Evolutionary conservation across 768 basidiomycete species (phyloP), one percentile per base, ranked within the genome.

Genomic region (Lentinus brumalis): DNA sequence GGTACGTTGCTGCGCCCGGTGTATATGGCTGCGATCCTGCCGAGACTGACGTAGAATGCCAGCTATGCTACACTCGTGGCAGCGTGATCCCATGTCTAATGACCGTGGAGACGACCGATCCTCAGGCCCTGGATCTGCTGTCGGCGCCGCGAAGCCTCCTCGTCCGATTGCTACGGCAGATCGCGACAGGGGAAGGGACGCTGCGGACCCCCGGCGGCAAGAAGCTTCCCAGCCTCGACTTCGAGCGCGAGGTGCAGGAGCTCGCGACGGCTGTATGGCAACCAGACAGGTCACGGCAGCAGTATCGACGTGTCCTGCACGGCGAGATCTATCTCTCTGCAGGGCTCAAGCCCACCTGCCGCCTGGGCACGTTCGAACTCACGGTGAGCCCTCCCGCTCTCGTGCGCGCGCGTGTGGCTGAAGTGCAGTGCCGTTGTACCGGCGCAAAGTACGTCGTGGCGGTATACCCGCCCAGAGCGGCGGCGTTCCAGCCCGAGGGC

Each of bases 31-130:
- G 15, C 50, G 42, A 54, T 41, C 50, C 30, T 58, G 21, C 38
- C 40, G 1, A 31, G 18, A 21, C 41, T 56, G 53, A 62, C 55
- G 10, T 46, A 49, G 9, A 14, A 40, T 15, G 2, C 8, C 42
- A 69, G 66, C 49, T 66, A 21, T 67, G 66, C 53, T 70, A 69
- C 51, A 67, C 68, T 31, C 62, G 66, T 7, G 69, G 69, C 21
- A 67, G 61, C 31, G 51, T 51, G 9, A 64, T 70, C 15, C 66
- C 67, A 26, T 61, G 66, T 30, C 32, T 51, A 21, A 38, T 69
- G 49, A 53, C 55, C 16, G 40, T 69, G 32, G 46, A 59, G 35
- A 63, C 63, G 5, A 35, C 53, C 18, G 69, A 70, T 59, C 57
- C 50, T 12, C 66, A 70, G 26, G 69, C 64, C 16, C 62, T 70